Evolutionary conservation across 805 yeast species (phyloP).

Genomic region (Millerozyma acaciae): DNA sequence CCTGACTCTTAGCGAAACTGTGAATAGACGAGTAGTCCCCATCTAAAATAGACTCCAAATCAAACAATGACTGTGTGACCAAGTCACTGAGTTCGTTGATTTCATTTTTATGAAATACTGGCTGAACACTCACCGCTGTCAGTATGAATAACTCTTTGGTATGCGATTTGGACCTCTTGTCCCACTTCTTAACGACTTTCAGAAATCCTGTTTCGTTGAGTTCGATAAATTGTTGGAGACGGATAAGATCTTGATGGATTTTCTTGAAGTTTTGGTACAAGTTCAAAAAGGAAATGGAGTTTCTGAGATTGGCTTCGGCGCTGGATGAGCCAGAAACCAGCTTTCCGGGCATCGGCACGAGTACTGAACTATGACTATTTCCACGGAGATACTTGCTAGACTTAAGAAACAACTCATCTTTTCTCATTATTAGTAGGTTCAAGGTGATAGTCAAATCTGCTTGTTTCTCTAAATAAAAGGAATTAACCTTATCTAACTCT

Average conservation of each 20-base stretch:
- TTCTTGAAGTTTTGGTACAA: slow-evolving; percentile 86
- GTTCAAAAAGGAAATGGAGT: slow-evolving; percentile 75
- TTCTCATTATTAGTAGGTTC: slow-evolving; percentile 72
- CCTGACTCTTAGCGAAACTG: not conserved
- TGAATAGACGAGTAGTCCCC: slow-evolving; percentile 38
- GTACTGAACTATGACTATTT: slow-evolving; percentile 3
- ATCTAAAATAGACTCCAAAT: slow-evolving; percentile 58
- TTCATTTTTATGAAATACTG: slow-evolving; percentile 88
- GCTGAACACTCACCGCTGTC: slow-evolving; percentile 94
- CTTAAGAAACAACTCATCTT: slow-evolving; percentile 44
- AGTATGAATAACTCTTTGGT: slow-evolving; percentile 88
- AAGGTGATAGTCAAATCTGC: slow-evolving; percentile 77
- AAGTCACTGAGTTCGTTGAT: slow-evolving; percentile 80
- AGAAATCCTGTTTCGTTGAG: slow-evolving; percentile 94
- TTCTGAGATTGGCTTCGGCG: slow-evolving; percentile 42
- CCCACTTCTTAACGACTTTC: slow-evolving; percentile 97
- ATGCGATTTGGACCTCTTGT: slow-evolving; percentile 89
- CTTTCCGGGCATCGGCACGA: not conserved
- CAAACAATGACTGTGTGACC: slow-evolving; percentile 62
- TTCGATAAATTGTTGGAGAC: slow-evolving; percentile 91
- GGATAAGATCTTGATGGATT: slow-evolving; percentile 80
- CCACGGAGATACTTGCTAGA: slow-evolving; percentile 6
- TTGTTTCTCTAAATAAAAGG: slow-evolving; percentile 88
- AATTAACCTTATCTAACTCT: slow-evolving; percentile 91
- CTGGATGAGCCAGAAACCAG: slow-evolving; percentile 1